Base-by-base conservation (phyloP, 2,329 filamentous ascomycete genomes). In the Monosporascus sp. region DNA sequence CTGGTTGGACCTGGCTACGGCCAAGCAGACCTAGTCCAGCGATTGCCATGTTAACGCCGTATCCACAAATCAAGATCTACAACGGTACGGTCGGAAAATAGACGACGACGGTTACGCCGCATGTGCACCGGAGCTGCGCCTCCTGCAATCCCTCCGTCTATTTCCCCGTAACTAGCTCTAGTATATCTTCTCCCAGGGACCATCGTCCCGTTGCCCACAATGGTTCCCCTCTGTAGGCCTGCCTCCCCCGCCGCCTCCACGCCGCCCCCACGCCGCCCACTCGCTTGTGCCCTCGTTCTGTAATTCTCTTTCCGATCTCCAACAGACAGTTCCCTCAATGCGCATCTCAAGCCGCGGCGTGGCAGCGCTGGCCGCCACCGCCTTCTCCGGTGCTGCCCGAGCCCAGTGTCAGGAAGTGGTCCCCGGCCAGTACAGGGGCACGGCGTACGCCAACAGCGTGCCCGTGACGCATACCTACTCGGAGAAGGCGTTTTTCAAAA, bases 401-500 rank as follows among this genome's bases (percentile, higher is more conserved):
- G 50, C 7, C n/a, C 50, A 52, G 31, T 52, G 50, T 36, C 1
- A 47, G 20, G 45, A 52, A 34, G 51, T 52, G 6, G 37, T 43
- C 8, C 38, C 51, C 9, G 51, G 34, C 36, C 51, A 52, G 31
- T 52, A 49, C 34, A 14, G 17, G 14, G 51, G 51, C 19, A 52
- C 51, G 20, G 34, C 46, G 16, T 52, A 49, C 26, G 38, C 45
- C 7, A 52, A 52, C 51, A 52, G 45, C 27, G 14, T 20, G 16
- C 20, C 38, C 2, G 19, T 48, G 17, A 52, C 31, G 24, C 51
- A 52, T 31, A 37, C 9, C 20, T 20, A n/a, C 16, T 52, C 51
- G 7, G 31, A 52, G 11, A 52, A 49, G 31, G 41, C 46, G 7
- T 52, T 36, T 27, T 52, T 52, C 51, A 52, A 49, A 26, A 52